Evolutionary conservation across 345 rosid genomes (phyloP).

Genomic region (Isatis tinctoria): DNA sequence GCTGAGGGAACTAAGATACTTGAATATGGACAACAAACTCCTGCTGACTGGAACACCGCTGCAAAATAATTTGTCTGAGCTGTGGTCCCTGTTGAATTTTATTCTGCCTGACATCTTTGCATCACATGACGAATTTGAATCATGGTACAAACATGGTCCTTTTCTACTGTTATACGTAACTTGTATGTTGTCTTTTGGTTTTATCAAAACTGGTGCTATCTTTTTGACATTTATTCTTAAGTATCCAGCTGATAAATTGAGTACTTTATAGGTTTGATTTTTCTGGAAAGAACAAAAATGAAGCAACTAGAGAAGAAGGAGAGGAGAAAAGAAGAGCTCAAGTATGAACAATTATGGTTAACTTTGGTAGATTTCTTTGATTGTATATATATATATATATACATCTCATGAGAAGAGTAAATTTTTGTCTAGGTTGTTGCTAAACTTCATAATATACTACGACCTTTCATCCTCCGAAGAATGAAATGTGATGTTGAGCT

Average conservation of each 20-base stretch:
- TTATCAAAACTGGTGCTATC: neutral
- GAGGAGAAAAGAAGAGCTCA: conserved; percentile 86
- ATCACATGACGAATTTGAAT: conserved; percentile 90
- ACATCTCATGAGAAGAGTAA: neutral
- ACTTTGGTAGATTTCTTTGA: neutral
- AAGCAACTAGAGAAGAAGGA: conserved; percentile 49
- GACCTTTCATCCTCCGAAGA: conserved; percentile 94
- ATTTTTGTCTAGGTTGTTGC: conserved; percentile 63
- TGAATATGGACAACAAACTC: conserved; percentile 73
- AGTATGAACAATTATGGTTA: conserved; percentile 33
- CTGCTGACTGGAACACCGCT: conserved; percentile 93
- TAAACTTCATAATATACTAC: conserved; percentile 88
- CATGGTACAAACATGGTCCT: conserved; percentile 54
- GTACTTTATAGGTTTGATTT: conserved; percentile 72
- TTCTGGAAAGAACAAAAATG: conserved; percentile 56
- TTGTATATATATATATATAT: neutral
- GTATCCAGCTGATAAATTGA: conserved; percentile 3
- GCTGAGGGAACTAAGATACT: conserved; percentile 52
- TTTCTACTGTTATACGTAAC: neutral
- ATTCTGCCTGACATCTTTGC: conserved; percentile 92
- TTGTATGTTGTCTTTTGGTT: neutral
- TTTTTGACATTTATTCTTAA: neutral
- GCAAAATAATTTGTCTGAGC: conserved; percentile 93
- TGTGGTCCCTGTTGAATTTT: conserved; percentile 95
- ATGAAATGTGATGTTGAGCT: conserved; percentile 93